Evolutionary conservation across 2,329 filamentous ascomycete genomes (phyloP), one percentile per base, ranked within the genome.

Genomic region (Akanthomyces uredinophilus): DNA sequence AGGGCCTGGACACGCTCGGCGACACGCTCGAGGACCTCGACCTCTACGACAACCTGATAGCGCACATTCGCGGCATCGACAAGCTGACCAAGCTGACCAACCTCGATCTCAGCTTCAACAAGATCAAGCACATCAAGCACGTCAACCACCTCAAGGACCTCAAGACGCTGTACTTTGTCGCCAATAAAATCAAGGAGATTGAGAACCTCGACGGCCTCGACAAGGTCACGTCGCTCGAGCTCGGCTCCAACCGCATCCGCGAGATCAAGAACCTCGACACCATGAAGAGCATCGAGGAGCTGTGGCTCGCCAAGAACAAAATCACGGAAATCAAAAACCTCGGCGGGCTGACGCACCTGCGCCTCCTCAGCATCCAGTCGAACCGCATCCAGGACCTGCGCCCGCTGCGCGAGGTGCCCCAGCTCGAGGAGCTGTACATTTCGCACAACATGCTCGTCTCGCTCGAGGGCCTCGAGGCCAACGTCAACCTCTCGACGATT

Each of bases 101-200:
- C 62, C 85, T 99, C 60, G 95, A 99, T 73, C 82, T 99, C 57
- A 96, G 91, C 74, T 99, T 97, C 84, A 99, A 99, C 81, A 98
- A 98, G 80, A 94, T 99, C 79, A 97, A 96, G 75, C 93, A 97
- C 76, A 96, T 99, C 79, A 96, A 96, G 76, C 87, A 94, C 70
- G 79, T 98, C 66, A 83, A 83, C 63, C 89, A 94, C 69, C 79
- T 99, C 63, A 88, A 79, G 24, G 83, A 92, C 60, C 83, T 98
- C 62, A 89, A 83, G 65, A 92, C 98, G 68, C 74, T 99, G 3
- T 99, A 90, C 74, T 90, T 99, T 68, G 92, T 98, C 55, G 91
- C 96, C 72, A 98, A 99, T 77, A 95, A 95, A 75, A 96, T 99
- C 72, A 83, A 84, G 67, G 87, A 81, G 61, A 97, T 99, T 69